Evolutionary conservation across 805 yeast species (phyloP).

Genomic region (Metschnikowia arizonensis): DNA sequence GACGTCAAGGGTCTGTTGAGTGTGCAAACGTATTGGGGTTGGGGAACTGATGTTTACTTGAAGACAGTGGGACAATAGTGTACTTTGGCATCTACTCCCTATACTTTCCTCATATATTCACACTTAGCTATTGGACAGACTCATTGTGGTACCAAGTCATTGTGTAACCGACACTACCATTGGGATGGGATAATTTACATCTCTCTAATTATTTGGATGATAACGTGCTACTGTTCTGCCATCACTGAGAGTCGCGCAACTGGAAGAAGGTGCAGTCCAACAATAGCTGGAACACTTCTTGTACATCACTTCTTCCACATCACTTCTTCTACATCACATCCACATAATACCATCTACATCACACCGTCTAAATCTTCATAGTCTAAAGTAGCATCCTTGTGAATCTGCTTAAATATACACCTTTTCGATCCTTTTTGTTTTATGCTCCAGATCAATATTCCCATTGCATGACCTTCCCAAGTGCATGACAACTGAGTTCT

Average conservation of each 20-base stretch:
- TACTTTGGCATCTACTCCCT: neutral
- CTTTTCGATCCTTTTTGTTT: neutral
- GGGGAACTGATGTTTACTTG: slow-evolving; percentile 76
- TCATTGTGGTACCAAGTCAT: too few species aligned
- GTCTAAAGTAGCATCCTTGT: neutral
- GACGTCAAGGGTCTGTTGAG: slow-evolving; percentile 46
- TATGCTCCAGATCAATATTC: neutral
- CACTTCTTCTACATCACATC: neutral
- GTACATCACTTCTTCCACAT: neutral
- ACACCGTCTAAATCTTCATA: neutral
- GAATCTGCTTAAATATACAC: neutral
- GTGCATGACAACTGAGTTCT: neutral
- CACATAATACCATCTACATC: neutral
- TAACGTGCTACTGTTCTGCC: too few species aligned
- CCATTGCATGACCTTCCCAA: neutral
- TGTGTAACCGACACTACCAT: too few species aligned
- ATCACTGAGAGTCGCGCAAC: neutral
- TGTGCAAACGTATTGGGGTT: slow-evolving; percentile 66
- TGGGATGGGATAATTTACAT: too few species aligned
- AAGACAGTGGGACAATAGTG: slow-evolving; percentile 34
- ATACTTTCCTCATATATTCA: neutral
- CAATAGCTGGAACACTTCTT: neutral
- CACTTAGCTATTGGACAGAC: neutral
- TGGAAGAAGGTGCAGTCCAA: slow-evolving; percentile 1
- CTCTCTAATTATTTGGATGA: too few species aligned